Evolutionary conservation across 768 basidiomycete genomes (phyloP), one percentile per base, ranked within the genome.

Genomic region (Termitomyces eurrhizus): DNA sequence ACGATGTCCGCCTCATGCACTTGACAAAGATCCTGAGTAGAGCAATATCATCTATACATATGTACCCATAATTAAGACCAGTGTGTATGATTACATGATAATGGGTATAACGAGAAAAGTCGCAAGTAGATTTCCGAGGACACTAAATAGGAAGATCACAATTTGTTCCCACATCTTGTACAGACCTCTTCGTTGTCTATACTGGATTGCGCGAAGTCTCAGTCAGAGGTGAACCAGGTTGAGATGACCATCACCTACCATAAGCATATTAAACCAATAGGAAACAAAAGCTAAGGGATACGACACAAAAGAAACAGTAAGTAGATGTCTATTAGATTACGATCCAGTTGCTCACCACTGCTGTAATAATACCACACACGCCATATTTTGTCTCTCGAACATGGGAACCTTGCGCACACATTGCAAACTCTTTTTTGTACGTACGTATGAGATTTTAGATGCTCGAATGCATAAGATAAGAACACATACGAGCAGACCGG

Each of bases 261-360:
- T 18, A 67, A 54, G 33, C 64, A 67, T 14, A 67, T 37, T 3
- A 67, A 56, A 9, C 66, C 66, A 36, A 67, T 56, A 16, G 66
- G 64, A 39, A 67, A 65, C 12, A 48, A 49, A 1, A 65, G 2
- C 64, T 67, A 35, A 29, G 32, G 33, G 29, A 44, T 16, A 32
- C 32, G 53, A 33, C 4, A 7, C 7, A 2, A 35, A 36, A 49
- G 56, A 29, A 39, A 29, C 26, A 49, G 9, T 57, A 18, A 35
- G 33, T 35, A 24, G 21, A 26, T n/a, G 13, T 18, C 14, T 24
- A 49, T 45, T 7, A 18, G 7, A 6, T 35, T n/a, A 24, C 8
- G 18, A 32, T 32, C 26, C 26, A 24, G 35, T n/a, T 42, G 51
- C 64, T 55, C 29, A 65, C 66, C 36, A 67, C 59, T 5, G 62